Evolutionary conservation across 495 filamentous ascomycete species (phyloP).

Genomic region (Penicillium alfredii): DNA sequence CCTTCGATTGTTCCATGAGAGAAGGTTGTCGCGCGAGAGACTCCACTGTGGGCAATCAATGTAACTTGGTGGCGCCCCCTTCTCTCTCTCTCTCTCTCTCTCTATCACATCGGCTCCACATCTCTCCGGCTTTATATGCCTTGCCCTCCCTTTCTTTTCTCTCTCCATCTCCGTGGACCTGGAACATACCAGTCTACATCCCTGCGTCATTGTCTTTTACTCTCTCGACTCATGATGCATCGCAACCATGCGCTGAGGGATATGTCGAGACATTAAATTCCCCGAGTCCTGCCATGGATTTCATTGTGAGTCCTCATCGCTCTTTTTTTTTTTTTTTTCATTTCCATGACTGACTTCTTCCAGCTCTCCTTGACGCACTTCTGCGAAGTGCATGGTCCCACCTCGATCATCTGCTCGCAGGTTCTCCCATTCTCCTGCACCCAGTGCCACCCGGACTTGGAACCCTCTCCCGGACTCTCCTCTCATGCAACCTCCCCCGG

Average conservation of each 20-base stretch:
- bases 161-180: conserved; percentile 14
- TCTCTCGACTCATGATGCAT: conserved; percentile 31
- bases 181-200: too few species aligned
- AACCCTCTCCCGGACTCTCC: conserved; percentile 27
- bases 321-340: not conserved
- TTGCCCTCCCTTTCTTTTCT: conserved; percentile 4
- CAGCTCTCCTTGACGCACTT: conserved; percentile 94
- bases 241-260: conserved; percentile 34
- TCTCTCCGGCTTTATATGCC: conserved; percentile 5
- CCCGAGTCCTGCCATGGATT: conserved; percentile 46
- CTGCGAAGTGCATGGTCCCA: conserved; percentile 92
- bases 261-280: too few species aligned
- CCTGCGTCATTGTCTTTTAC: conserved; percentile 14
- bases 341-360: conserved; percentile 3
- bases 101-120: conserved; percentile 2
- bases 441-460: conserved; percentile 54
- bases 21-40: too few species aligned
- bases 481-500: conserved; percentile 32
- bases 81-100: conserved; percentile 8
- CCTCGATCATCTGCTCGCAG: conserved; percentile 92
- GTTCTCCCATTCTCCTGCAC: conserved; percentile 71
- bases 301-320: conserved; percentile 47
- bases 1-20: too few species aligned
- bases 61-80: conserved; percentile 1
- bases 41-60: too few species aligned